These are phyloP conservation scores for Sugiyamaella sp. DNA, from an alignment of 1,139 yeast species.

Conservation along the genomic window DNA sequence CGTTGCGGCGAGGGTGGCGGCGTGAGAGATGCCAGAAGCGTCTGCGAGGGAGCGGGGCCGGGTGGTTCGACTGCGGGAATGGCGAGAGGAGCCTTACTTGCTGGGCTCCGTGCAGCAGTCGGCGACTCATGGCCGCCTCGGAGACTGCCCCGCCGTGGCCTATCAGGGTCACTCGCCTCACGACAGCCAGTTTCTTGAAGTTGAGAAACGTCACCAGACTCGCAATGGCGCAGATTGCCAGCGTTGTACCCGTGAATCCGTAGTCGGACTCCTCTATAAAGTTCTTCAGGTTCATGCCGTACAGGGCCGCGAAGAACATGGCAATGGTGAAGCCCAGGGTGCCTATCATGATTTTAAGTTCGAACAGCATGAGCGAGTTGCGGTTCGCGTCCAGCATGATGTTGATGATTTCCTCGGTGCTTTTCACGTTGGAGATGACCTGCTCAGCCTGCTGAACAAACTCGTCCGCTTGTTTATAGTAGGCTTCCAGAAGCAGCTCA, in stretches of 20 bases:
- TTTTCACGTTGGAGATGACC: slow-evolving; percentile 76
- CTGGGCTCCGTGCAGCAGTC: slow-evolving; percentile 2
- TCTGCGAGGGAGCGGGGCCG: not conserved
- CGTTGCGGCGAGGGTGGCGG: slow-evolving; percentile 12
- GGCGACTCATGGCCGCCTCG: not conserved
- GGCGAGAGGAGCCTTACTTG: not conserved
- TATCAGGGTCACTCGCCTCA: slow-evolving; percentile 51
- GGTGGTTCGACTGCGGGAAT: not conserved
- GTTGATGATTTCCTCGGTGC: slow-evolving; percentile 93
- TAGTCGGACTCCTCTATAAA: slow-evolving; percentile 75
- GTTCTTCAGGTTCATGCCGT: slow-evolving; percentile 94
- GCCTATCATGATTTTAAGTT: slow-evolving; percentile 80
- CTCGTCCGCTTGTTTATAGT: slow-evolving; percentile 91
- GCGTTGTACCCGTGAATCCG: slow-evolving; percentile 61
- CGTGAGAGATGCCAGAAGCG: slow-evolving; percentile 8
- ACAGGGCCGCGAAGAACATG: slow-evolving; percentile 73
- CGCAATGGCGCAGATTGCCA: slow-evolving; percentile 45
- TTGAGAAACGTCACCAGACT: slow-evolving; percentile 41
- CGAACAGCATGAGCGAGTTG: slow-evolving; percentile 87
- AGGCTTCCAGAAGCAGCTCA: slow-evolving; percentile 86
- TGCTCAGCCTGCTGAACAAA: slow-evolving; percentile 91
- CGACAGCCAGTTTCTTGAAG: slow-evolving; percentile 45
- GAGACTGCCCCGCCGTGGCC: slow-evolving; percentile 16
- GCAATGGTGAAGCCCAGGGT: slow-evolving; percentile 86
- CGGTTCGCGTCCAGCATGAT: slow-evolving; percentile 91